Evolutionary conservation across 2,329 filamentous ascomycete genomes (phyloP).

Genomic region (Fusarium guadeloupense): DNA sequence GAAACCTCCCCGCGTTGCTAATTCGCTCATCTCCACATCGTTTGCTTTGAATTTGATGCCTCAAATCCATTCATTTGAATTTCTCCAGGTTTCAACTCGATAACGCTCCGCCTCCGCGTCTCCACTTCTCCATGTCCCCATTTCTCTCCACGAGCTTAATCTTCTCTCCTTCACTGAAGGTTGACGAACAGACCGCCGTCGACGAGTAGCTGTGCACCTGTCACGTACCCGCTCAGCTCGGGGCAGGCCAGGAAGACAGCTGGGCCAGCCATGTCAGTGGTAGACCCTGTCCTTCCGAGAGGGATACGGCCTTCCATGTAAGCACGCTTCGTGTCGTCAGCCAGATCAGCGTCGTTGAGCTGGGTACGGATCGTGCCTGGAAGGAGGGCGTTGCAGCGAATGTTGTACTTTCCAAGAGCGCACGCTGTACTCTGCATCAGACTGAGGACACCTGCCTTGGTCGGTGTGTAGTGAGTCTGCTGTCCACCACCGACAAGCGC

Average conservation of each 20-base stretch:
- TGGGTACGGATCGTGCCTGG: constrained; percentile 87
- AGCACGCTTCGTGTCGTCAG: constrained; percentile 82
- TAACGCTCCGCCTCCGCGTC: constrained; percentile 18
- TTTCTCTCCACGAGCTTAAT: constrained; percentile 32
- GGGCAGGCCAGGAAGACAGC: constrained; percentile 86
- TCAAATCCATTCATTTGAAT: not conserved
- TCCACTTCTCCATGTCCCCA: constrained; percentile 20
- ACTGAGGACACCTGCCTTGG: constrained; percentile 82
- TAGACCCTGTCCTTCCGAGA: constrained; percentile 75
- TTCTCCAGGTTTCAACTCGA: constrained; percentile 17
- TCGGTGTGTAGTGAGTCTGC: constrained; percentile 89
- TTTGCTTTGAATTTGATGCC: not conserved
- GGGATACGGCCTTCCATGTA: constrained; percentile 85
- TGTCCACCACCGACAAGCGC: constrained; percentile 80
- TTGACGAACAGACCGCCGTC: constrained; percentile 93
- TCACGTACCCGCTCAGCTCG: constrained; percentile 82
- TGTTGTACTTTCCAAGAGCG: constrained; percentile 77
- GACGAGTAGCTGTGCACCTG: constrained; percentile 83
- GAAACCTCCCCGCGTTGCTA: not conserved
- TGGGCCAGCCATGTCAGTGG: constrained; percentile 81
- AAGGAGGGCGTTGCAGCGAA: constrained; percentile 84
- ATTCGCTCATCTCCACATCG: constrained; percentile 20
- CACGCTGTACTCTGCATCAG: constrained; percentile 87
- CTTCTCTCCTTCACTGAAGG: constrained; percentile 67
- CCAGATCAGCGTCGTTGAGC: constrained; percentile 83